Base-by-base conservation (phyloP, 495 filamentous ascomycete species). In the Hypoxylon lienhwacheense region DNA sequence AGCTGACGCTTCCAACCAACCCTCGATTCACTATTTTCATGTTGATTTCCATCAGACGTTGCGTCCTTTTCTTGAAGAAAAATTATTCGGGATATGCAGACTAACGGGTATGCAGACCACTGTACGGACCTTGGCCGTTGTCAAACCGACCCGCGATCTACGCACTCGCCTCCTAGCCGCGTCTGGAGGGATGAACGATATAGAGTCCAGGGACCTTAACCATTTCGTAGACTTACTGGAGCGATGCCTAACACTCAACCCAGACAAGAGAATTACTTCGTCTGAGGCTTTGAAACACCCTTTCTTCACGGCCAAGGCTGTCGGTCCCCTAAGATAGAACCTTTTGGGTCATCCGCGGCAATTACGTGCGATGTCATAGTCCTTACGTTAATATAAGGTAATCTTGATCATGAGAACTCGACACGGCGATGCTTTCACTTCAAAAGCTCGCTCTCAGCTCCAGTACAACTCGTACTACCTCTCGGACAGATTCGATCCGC, bases 181-280 rank as follows among this genome's bases (percentile, higher is more conserved):
- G 43, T 85, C 85, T 1, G 86, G 83, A 11, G 83, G 83, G 25
- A 82, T 95, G 77, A 80, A 72, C 17, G 87, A 92, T 49, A 70
- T 74, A 8, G 91, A 95, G 67, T 77, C 78, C 40, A 89, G 87
- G 64, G 90, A 96, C 65, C 71, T 96, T 49, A 80, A 83, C 22
- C 72, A 83, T 37, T 97, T 98, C 70, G 75, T 89, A 42, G 90
- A 97, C 65, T 71, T 98, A 42, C 70, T 98, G 28, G 90, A 95
- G 55, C 83, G 85, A 11, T 97, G 93, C 51, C 69, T 98, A 66
- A 84, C 83, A 54, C 79, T 96, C 22, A 96, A 97, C 66, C 88
- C 91, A n/a, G 95, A 96, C 70, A 93, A 91, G 71, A 80, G 93
- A 39, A 87, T 88, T 67, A 92, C 88, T 7, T 89, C 93, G 4